Conservation (phyloP, 306 rosid species). For the Pachyrhizus erosus region DNA sequence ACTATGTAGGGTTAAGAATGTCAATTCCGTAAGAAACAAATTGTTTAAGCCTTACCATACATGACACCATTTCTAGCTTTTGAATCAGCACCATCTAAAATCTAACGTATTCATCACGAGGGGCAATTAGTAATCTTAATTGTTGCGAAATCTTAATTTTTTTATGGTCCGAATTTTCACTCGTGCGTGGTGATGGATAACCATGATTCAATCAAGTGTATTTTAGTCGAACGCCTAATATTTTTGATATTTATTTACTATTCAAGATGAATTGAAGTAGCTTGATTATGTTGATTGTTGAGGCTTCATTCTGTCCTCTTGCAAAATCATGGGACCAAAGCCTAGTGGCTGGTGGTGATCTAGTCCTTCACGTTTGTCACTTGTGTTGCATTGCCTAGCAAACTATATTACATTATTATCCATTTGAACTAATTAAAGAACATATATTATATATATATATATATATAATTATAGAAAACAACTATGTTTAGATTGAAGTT, state of each 20-base stretch:
- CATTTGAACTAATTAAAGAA: too few relatives aligned
- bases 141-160: background rate
- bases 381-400: background rate
- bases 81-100: background rate
- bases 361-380: conserved; percentile 32
- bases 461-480: too few relatives aligned
- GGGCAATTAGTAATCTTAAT: background rate
- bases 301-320: background rate
- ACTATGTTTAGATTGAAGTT: too few relatives aligned
- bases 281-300: conserved; percentile 15
- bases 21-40: background rate
- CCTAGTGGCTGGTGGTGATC: too few relatives aligned
- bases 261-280: background rate
- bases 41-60: background rate
- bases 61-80: background rate
- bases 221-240: too few relatives aligned
- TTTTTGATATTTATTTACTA: too few relatives aligned
- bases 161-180: background rate
- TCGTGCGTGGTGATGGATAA: too few relatives aligned
- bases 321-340: background rate
- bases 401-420: background rate
- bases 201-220: too few relatives aligned
- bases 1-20: background rate
- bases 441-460: too few relatives aligned
- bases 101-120: background rate